These are phyloP conservation scores for Fusarium humuli DNA, from an alignment of 2,329 filamentous ascomycete species.

Conservation along the genomic window DNA sequence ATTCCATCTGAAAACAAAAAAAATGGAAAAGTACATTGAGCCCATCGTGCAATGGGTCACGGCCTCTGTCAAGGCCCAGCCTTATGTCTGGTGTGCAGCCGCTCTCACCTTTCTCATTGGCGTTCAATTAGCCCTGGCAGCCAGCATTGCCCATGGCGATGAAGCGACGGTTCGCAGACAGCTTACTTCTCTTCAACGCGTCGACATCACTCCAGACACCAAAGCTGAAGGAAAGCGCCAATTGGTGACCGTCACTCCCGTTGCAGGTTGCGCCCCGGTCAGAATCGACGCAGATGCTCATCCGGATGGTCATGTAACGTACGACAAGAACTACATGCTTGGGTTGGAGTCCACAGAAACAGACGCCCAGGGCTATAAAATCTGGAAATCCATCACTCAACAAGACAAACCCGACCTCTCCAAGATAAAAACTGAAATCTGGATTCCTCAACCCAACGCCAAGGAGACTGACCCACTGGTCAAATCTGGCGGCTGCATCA, in stretches of 20 bases:
- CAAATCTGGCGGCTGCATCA: not conserved
- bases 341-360: not conserved
- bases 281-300: not conserved
- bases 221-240: rapidly evolving
- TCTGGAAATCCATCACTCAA: not conserved
- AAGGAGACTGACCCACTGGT: not conserved
- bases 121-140: conserved; percentile 7
- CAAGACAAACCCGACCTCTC: not conserved
- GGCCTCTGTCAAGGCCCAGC: not conserved
- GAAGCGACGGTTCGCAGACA: conserved; percentile 15
- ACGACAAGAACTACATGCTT: not conserved
- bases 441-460: not conserved
- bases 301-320: rapidly evolving
- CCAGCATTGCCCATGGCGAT: conserved; percentile 2
- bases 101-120: conserved; percentile 19
- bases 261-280: not conserved
- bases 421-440: conserved; percentile 1
- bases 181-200: not conserved
- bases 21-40: not conserved
- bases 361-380: not conserved
- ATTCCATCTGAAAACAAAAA: no score
- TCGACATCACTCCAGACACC: rapidly evolving
- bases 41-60: not conserved
- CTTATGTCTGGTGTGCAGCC: conserved; percentile 13
- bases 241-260: not conserved